These are phyloP conservation scores for Podila minutissima DNA, from an alignment of 192 early-diverging fungal species.

Conservation along the genomic window DNA sequence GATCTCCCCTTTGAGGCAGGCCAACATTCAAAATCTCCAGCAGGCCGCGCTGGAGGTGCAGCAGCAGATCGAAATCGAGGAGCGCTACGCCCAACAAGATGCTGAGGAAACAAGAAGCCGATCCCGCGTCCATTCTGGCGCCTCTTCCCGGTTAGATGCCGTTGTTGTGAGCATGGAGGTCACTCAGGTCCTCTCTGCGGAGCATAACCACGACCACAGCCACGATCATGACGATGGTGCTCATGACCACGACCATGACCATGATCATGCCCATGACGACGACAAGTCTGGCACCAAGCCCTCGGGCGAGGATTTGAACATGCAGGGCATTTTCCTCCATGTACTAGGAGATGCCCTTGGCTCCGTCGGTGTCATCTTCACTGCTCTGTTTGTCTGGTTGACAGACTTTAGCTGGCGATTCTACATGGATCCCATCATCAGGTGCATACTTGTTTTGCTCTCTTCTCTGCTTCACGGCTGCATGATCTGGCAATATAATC, in stretches of 20 bases:
- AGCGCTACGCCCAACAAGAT: constrained; percentile 3
- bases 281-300: constrained; percentile 28
- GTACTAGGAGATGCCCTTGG: constrained; percentile 91
- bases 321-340: constrained; percentile 84
- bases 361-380: constrained; percentile 86
- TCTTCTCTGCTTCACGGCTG: neutral
- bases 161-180: constrained; percentile 15
- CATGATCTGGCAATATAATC: too few relatives aligned
- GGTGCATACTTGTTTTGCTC: constrained; percentile 22
- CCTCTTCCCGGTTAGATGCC: neutral
- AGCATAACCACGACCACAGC: neutral
- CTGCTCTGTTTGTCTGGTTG: constrained; percentile 81
- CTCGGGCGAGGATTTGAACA: constrained; percentile 61
- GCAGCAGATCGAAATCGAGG: constrained; percentile 26
- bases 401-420: constrained; percentile 73
- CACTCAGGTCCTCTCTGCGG: neutral
- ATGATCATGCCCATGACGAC: constrained; percentile 48
- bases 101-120: neutral
- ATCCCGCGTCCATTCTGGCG: neutral
- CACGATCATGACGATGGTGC: constrained; percentile 9
- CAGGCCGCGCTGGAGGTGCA: constrained; percentile 30
- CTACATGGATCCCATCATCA: constrained; percentile 89
- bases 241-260: constrained; percentile 52
- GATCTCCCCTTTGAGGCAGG: constrained; percentile 29
- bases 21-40: constrained; percentile 31